Conservation (phyloP, 2,329 filamentous ascomycete species). For the Aspergillus quadrilineatus region DNA sequence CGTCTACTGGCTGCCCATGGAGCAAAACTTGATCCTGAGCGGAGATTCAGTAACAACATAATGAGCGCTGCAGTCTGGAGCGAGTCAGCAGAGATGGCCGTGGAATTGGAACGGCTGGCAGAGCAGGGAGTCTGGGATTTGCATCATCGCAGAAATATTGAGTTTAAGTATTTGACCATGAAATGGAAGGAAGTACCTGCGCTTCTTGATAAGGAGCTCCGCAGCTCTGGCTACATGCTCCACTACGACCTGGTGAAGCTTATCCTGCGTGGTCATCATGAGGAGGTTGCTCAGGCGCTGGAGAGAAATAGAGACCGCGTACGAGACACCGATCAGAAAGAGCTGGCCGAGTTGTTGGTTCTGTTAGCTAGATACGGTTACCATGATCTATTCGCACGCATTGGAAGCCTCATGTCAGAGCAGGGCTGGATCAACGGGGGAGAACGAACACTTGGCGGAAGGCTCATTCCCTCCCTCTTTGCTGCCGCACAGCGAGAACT, state of each 20-base stretch:
- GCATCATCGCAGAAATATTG: neutral
- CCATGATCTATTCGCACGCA: conserved; percentile 15
- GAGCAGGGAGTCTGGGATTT: neutral
- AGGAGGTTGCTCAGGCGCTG: conserved; percentile 15
- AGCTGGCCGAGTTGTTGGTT: conserved; percentile 11
- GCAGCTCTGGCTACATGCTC: neutral
- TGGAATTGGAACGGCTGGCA: conserved; percentile 7
- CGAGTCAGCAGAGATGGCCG: conserved; percentile 15
- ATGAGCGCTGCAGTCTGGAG: conserved; percentile 1
- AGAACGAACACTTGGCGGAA: neutral
- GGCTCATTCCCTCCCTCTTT: neutral
- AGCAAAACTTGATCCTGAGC: neutral
- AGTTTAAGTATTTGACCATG: neutral
- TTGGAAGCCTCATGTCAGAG: conserved; percentile 8
- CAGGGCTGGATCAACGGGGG: conserved; percentile 21
- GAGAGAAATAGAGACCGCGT: neutral
- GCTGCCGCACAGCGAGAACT: neutral
- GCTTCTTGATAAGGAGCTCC: neutral
- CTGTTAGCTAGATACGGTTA: conserved; percentile 22
- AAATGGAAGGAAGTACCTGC: neutral
- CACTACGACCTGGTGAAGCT: conserved; percentile 6
- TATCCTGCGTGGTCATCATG: conserved; percentile 2
- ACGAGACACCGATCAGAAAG: neutral
- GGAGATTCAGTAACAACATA: neutral
- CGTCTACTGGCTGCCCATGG: conserved; percentile 12